A percentile compares a stretch with the other conserved stretches of the same genome.
Conservation (phyloP, 768 basidiomycete genomes). For the Mycena polygramma region DNA sequence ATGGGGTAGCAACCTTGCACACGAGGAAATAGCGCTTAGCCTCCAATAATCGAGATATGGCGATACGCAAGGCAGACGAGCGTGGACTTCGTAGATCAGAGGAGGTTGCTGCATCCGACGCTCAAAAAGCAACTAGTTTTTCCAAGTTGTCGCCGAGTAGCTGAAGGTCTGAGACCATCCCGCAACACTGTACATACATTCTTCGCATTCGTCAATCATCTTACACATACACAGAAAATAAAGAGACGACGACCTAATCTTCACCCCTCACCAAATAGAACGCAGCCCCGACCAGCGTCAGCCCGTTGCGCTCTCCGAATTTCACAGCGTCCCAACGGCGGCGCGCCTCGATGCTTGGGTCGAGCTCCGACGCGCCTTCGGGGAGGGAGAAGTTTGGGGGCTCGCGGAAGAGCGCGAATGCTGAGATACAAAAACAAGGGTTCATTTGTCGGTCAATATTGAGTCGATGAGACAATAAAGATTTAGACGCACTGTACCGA, state of each 20-base stretch:
- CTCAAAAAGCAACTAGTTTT: no score
- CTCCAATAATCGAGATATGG: no score
- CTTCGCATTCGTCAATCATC: not conserved
- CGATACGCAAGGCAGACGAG: no score
- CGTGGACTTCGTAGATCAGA: no score
- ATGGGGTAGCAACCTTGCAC: no score
- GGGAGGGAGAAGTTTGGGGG: conserved; percentile 25
- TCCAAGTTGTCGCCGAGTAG: no score
- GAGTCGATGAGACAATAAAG: not conserved
- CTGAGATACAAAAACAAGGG: not conserved
- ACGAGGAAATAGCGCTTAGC: no score
- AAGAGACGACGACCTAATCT: not conserved
- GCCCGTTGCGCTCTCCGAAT: conserved; percentile 24
- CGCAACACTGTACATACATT: no score
- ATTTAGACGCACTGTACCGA: conserved; percentile 27
- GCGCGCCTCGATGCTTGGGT: conserved; percentile 24
- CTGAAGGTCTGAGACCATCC: no score
- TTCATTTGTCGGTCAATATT: no score
- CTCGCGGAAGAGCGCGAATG: conserved; percentile 7
- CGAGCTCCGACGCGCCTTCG: conserved; percentile 22
- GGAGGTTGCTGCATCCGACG: no score
- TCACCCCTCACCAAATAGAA: conserved; percentile 34
- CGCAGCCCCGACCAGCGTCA: conserved; percentile 29
- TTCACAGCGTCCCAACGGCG: conserved; percentile 27
- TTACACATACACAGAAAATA: not conserved